Percentiles rank a stretch among this genome's conserved stretches.
These are phyloP conservation scores for Trichoderma koningii DNA, from an alignment of 2,329 filamentous ascomycete species.

Conservation along the genomic window DNA sequence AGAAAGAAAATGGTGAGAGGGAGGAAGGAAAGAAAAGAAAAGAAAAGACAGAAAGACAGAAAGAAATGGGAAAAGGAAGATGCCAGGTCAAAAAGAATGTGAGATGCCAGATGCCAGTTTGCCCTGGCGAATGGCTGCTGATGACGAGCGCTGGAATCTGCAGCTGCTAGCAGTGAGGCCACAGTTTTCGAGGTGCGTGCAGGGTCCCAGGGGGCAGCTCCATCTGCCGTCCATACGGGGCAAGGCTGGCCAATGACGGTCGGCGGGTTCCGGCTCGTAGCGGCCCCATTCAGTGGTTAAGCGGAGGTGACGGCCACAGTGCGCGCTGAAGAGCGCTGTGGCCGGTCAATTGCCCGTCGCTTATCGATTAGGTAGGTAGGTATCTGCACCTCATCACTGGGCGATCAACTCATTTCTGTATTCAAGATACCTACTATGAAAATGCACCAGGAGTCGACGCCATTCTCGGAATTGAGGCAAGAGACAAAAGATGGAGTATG, in stretches of 20 bases:
- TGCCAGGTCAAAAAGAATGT: conserved; percentile 2
- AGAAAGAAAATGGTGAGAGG: neutral
- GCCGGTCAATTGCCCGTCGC: too few relatives aligned
- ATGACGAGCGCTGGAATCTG: conserved; percentile 8
- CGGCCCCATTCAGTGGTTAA: neutral
- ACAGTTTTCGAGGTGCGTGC: conserved; percentile 15
- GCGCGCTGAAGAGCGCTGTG: neutral
- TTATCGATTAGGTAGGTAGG: neutral
- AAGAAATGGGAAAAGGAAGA: neutral
- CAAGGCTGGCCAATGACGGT: conserved; percentile 23
- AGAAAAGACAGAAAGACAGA: too few relatives aligned
- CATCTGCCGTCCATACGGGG: neutral
- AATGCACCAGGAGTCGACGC: too few relatives aligned
- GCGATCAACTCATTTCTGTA: too few relatives aligned
- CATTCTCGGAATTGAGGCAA: too few relatives aligned
- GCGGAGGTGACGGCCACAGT: neutral
- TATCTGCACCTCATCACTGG: too few relatives aligned
- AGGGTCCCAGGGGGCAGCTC: neutral
- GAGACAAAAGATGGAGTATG: too few relatives aligned
- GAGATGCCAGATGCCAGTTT: conserved; percentile 17
- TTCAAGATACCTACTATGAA: too few relatives aligned
- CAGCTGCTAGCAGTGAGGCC: conserved; percentile 20
- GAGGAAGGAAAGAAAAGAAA: too few relatives aligned
- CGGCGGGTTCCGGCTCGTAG: neutral
- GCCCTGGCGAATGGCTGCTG: conserved; percentile 14